phyloP scores from a whole-genome alignment of 2,329 filamentous ascomycete genomes.

The Phialophora verrucosa region DNA sequence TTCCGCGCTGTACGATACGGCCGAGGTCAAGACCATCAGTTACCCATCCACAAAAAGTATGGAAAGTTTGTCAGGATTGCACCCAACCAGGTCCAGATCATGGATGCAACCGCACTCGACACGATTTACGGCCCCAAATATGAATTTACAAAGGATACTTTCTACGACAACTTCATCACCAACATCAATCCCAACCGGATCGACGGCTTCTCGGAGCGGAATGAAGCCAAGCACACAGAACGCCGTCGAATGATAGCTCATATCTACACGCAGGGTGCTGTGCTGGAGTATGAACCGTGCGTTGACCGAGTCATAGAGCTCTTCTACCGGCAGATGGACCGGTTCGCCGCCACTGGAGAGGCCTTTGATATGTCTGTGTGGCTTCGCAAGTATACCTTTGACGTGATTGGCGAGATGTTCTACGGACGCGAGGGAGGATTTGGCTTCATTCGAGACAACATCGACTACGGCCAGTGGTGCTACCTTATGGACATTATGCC shows the following conservation, averaged over 20 bases:
- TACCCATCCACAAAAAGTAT: conserved; percentile 37
- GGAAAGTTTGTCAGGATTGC: conserved; percentile 33
- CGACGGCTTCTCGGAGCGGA: conserved; percentile 29
- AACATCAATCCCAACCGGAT: conserved; percentile 21
- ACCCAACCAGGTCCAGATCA: conserved; percentile 31
- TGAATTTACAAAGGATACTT: conserved; percentile 31
- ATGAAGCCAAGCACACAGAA: conserved; percentile 31
- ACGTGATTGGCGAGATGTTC: conserved; percentile 34
- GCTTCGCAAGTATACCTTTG: conserved; percentile 35
- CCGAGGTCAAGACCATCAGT: conserved; percentile 26
- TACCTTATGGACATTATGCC: conserved; percentile 35
- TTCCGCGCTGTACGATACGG: conserved; percentile 28
- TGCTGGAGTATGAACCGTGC: conserved; percentile 37
- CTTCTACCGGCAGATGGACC: conserved; percentile 33
- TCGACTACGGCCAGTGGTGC: conserved; percentile 37
- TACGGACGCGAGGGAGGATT: conserved; percentile 34
- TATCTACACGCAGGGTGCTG: conserved; percentile 34
- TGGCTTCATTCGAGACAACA: conserved; percentile 34
- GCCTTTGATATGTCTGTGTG: conserved; percentile 33
- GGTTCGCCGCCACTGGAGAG: conserved; percentile 20
- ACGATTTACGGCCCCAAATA: conserved; percentile 30
- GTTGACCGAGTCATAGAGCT: conserved; percentile 34
- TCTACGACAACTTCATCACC: conserved; percentile 33
- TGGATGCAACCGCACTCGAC: conserved; percentile 31
- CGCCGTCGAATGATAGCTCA: conserved; percentile 29